phyloP scores from a whole-genome alignment of 1,284 basidiomycete species.

The Tetrapyrgos nigripes region DNA sequence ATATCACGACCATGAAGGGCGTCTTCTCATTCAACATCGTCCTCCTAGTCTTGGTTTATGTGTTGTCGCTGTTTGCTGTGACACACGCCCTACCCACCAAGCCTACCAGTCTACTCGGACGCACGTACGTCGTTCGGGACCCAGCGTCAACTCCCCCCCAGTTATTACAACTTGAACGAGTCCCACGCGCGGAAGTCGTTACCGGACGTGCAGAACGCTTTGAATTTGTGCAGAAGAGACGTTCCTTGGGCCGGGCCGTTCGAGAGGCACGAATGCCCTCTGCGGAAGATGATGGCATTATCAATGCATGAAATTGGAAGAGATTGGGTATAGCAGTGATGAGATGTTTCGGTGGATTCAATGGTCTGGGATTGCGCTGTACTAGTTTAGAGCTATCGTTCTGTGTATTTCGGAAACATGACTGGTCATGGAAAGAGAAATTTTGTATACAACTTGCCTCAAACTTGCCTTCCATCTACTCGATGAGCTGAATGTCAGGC shows the following conservation, averaged over 20 bases:
- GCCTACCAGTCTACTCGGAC: not conserved
- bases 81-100: not conserved
- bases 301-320: not conserved
- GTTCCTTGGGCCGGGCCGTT: not conserved
- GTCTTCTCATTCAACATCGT: not conserved
- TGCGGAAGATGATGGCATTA: not conserved
- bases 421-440: not conserved
- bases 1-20: not conserved
- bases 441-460: not conserved
- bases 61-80: not conserved
- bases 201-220: not conserved
- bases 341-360: too few species aligned
- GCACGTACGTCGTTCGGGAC: not conserved
- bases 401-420: not conserved
- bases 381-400: not conserved
- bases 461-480: not conserved
- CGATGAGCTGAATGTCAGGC: constrained; percentile 16
- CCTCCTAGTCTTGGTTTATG: not conserved
- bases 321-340: too few species aligned
- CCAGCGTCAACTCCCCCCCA: not conserved
- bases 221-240: not conserved
- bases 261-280: not conserved
- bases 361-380: too few species aligned
- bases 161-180: not conserved
- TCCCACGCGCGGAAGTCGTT: not conserved